phyloP scores from a whole-genome alignment of 352 stramenopile species.

The Phytophthora capsici region DNA sequence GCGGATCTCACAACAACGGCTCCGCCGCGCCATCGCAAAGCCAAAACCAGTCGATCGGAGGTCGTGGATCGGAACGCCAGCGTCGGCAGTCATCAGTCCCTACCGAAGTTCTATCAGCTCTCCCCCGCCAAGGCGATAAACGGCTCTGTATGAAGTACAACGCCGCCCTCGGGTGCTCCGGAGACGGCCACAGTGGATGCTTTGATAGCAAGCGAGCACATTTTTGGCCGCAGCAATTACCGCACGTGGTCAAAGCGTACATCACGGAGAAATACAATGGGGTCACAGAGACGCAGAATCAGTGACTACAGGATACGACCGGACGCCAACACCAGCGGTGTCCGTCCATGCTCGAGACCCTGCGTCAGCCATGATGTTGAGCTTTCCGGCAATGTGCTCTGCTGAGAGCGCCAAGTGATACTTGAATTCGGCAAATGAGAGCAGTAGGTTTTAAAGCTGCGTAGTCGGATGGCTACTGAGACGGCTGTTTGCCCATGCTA shows the following conservation, averaged over 20 bases:
- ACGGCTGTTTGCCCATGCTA: slow-evolving; percentile 2
- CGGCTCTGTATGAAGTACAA: slow-evolving; percentile 11
- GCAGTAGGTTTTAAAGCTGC: slow-evolving; percentile 18
- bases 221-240: neutral
- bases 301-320: neutral
- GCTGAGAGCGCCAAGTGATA: slow-evolving; percentile 18
- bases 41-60: too few species aligned
- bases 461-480: neutral
- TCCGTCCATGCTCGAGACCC: slow-evolving; percentile 16
- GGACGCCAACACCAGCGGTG: too few species aligned
- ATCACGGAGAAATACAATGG: slow-evolving; percentile 1
- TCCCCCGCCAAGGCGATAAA: slow-evolving; percentile 2
- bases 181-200: neutral
- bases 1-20: slow-evolving; percentile 1
- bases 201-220: slow-evolving; percentile 10
- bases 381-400: slow-evolving; percentile 19
- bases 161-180: neutral
- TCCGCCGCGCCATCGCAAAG: too few species aligned
- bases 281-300: neutral
- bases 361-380: slow-evolving; percentile 22
- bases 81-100: neutral
- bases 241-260: neutral
- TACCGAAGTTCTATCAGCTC: neutral
- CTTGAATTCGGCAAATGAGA: slow-evolving; percentile 24
- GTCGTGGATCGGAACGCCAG: neutral